phyloP scores from a whole-genome alignment of 164 flowering plant genomes.

The Echeveria elegans region DNA sequence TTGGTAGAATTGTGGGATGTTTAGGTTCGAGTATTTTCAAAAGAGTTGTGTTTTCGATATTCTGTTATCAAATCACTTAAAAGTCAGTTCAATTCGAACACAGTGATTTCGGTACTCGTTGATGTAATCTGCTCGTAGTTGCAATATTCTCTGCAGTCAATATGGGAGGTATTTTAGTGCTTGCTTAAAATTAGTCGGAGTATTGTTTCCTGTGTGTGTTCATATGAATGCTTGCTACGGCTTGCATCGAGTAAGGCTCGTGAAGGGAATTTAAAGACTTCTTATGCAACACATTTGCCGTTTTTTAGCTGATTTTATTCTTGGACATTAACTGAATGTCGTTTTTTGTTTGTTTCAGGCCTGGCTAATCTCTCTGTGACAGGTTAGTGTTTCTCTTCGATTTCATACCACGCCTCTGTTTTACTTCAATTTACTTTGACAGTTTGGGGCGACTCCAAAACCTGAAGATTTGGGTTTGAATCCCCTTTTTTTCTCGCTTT shows the following conservation, averaged over 20 bases:
- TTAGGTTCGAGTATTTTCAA: too few relatives aligned
- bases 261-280: background rate
- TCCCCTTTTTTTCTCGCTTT: too few relatives aligned
- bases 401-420: too few relatives aligned
- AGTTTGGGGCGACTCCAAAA: background rate
- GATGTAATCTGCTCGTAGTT: background rate
- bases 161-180: background rate
- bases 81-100: background rate
- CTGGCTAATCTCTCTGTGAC: conserved; percentile 76
- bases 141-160: background rate
- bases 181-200: background rate
- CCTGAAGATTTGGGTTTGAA: background rate
- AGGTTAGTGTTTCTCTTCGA: conserved; percentile 37
- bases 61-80: background rate
- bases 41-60: background rate
- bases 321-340: background rate
- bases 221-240: background rate
- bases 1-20: too few relatives aligned
- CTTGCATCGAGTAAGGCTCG: background rate
- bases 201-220: background rate
- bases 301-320: too few relatives aligned
- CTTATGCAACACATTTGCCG: background rate
- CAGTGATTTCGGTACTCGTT: background rate
- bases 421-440: background rate
- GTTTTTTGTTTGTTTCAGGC: conserved; percentile 37